Evolutionary conservation across 352 stramenopile genomes (phyloP).

Genomic region (Thalassiosira livingstoniorum): DNA sequence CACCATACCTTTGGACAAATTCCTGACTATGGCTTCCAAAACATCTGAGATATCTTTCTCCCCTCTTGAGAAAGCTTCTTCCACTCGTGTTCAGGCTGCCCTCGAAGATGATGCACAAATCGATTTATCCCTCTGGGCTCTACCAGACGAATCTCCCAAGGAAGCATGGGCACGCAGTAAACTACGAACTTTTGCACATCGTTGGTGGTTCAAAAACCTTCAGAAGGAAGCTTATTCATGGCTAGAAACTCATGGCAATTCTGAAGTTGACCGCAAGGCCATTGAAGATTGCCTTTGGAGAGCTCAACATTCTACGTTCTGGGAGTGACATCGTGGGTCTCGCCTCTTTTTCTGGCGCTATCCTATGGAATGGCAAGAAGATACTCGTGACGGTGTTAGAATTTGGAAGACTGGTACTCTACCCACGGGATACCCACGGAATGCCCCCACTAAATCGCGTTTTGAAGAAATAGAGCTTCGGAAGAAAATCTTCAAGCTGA

Average conservation of each 20-base stretch:
- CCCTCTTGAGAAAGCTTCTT: not conserved
- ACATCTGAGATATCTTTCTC: not conserved
- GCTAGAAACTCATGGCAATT: not conserved
- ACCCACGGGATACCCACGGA: not conserved
- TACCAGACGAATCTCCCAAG: constrained; percentile 4
- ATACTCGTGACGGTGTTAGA: constrained; percentile 30
- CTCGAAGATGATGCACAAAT: constrained; percentile 45
- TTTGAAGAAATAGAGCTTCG: constrained; percentile 10
- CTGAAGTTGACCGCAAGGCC: constrained; percentile 6
- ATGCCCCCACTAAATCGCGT: not conserved
- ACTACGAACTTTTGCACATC: constrained; percentile 14
- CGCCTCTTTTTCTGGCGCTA: constrained; percentile 46
- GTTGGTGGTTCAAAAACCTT: constrained; percentile 6
- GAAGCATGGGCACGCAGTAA: not conserved
- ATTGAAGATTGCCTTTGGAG: constrained; percentile 20
- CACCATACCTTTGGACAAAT: not conserved
- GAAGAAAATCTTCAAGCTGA: constrained; percentile 37
- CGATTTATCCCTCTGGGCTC: constrained; percentile 34
- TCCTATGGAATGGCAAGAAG: constrained; percentile 9
- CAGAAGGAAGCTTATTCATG: not conserved
- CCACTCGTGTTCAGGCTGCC: not conserved
- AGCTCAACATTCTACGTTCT: constrained; percentile 7
- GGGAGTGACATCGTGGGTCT: constrained; percentile 50
- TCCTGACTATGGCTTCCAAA: not conserved
- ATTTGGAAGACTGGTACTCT: not conserved